These are phyloP conservation scores for Clavispora asparagi DNA, from an alignment of 805 yeast genomes.

Conservation along the genomic window DNA sequence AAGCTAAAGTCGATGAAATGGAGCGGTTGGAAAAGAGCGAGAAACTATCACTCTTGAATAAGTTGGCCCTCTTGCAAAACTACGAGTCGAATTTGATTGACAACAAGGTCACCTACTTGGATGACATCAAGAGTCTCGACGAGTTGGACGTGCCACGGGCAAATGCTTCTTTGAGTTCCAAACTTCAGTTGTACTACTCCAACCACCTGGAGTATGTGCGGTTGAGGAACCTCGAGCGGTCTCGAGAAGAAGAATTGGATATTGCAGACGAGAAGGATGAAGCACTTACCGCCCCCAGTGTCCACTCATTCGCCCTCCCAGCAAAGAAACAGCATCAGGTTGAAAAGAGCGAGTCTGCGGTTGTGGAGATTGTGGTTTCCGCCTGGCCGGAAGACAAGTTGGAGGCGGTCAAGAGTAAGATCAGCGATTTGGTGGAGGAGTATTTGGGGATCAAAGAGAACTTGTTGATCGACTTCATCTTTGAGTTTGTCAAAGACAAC, in stretches of 20 bases:
- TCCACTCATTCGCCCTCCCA: background rate
- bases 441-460: constrained; percentile 51
- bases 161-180: constrained; percentile 1
- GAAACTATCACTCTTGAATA: constrained; percentile 16
- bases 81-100: constrained; percentile 39
- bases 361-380: constrained; percentile 3
- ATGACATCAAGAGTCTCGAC: constrained; percentile 23
- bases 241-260: constrained; percentile 43
- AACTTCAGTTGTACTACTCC: constrained; percentile 27
- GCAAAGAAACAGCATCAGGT: background rate
- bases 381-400: constrained; percentile 10
- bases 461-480: constrained; percentile 41
- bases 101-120: constrained; percentile 28
- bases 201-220: constrained; percentile 43
- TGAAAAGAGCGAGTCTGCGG: background rate
- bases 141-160: constrained; percentile 19
- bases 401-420: constrained; percentile 25
- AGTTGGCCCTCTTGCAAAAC: constrained; percentile 16
- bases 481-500: constrained; percentile 28
- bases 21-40: constrained; percentile 13
- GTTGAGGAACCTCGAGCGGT: constrained; percentile 28
- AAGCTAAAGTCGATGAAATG: constrained; percentile 10
- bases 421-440: constrained; percentile 44
- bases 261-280: constrained; percentile 34
- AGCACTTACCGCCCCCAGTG: background rate